These are phyloP conservation scores for Aureobasidium leucospermi DNA, from an alignment of 2,329 filamentous ascomycete species.

Conservation along the genomic window DNA sequence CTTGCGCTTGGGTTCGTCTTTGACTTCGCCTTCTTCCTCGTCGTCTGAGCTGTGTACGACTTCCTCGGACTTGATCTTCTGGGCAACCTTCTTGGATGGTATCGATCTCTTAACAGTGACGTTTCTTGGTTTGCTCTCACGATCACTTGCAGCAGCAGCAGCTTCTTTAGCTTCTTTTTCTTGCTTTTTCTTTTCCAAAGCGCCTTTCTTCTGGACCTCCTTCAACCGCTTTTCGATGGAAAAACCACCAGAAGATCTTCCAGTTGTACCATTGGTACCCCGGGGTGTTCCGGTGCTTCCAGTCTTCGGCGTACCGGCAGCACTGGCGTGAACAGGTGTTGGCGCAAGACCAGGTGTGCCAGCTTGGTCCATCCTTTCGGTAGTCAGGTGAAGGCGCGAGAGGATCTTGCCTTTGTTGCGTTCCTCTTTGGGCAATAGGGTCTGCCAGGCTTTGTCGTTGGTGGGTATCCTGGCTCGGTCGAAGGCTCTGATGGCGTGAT, in stretches of 20 bases:
- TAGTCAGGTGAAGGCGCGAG: constrained; percentile 49
- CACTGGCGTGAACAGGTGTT: constrained; percentile 25
- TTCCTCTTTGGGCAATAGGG: constrained; percentile 52
- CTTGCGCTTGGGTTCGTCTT: constrained; percentile 19
- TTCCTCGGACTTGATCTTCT: constrained; percentile 47
- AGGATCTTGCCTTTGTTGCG: constrained; percentile 55
- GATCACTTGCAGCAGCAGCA: constrained; percentile 27
- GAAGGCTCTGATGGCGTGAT: constrained; percentile 56
- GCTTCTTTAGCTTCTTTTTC: constrained; percentile 29
- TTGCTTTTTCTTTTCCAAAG: constrained; percentile 41
- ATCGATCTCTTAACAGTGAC: constrained; percentile 18
- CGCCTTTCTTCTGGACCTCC: constrained; percentile 37
- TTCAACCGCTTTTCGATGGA: constrained; percentile 39
- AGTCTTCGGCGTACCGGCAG: constrained; percentile 23
- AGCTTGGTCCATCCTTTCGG: constrained; percentile 17
- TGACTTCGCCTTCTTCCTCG: constrained; percentile 25
- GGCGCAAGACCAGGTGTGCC: constrained; percentile 23
- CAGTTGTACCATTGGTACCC: constrained; percentile 16
- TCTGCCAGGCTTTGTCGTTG: constrained; percentile 56
- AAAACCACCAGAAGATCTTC: constrained; percentile 18
- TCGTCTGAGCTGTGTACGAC: constrained; percentile 45
- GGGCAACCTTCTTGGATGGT: constrained; percentile 27
- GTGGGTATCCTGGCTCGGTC: constrained; percentile 54
- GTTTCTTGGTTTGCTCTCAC: constrained; percentile 24
- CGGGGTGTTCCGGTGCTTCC: constrained; percentile 21